Conservation (phyloP, 805 yeast genomes). For the Candida manassasensis region DNA sequence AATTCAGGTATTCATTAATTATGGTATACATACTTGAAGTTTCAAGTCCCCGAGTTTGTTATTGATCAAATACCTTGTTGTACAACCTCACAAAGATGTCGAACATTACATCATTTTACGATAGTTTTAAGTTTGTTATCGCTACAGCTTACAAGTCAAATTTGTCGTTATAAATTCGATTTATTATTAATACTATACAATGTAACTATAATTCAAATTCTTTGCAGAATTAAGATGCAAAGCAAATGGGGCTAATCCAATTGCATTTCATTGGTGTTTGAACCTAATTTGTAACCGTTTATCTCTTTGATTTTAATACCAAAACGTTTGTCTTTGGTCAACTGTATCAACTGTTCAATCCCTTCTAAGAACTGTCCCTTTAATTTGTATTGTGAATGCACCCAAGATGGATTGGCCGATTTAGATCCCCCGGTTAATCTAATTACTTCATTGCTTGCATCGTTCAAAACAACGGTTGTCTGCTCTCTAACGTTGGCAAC, state of each 20-base stretch:
- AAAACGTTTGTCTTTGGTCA: slow-evolving; percentile 63
- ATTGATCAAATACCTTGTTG: no score
- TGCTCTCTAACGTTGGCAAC: slow-evolving; percentile 62
- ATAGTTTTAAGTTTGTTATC: no score
- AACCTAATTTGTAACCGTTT: slow-evolving; percentile 36
- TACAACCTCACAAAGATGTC: no score
- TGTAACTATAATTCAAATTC: slow-evolving; percentile 1
- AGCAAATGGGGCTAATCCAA: slow-evolving; percentile 5
- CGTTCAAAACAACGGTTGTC: slow-evolving; percentile 55
- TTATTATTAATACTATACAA: slow-evolving; percentile 1
- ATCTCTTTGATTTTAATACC: slow-evolving; percentile 61
- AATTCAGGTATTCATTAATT: no score
- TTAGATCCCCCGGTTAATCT: slow-evolving; percentile 78
- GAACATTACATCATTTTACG: no score
- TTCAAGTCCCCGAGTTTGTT: no score
- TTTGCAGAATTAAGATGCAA: neutral
- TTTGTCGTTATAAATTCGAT: no score
- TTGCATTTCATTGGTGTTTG: slow-evolving; percentile 12
- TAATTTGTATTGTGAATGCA: slow-evolving; percentile 72
- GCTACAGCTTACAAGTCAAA: no score
- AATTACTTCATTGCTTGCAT: slow-evolving; percentile 50
- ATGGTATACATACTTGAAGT: no score
- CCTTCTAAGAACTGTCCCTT: slow-evolving; percentile 42
- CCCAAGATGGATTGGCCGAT: slow-evolving; percentile 76
- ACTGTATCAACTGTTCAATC: slow-evolving; percentile 50